phyloP scores from a whole-genome alignment of 192 early-diverging fungal genomes.

The Podila clonocystis region DNA sequence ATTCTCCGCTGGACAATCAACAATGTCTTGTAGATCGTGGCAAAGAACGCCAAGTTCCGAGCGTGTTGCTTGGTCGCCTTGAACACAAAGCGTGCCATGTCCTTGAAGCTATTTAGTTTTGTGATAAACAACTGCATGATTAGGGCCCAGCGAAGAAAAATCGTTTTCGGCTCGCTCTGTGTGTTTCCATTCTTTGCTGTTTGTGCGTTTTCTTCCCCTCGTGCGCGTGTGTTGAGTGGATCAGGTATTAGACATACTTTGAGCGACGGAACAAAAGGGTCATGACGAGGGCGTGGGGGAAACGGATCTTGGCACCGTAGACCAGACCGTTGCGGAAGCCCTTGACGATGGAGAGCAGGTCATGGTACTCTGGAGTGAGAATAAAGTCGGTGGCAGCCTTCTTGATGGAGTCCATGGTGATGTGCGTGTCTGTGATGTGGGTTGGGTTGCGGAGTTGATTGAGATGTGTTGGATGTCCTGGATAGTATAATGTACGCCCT shows the following conservation, averaged over 20 bases:
- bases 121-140: no score
- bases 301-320: constrained; percentile 95
- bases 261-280: constrained; percentile 92
- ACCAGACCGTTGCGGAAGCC: constrained; percentile 95
- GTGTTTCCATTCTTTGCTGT: neutral
- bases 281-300: constrained; percentile 98
- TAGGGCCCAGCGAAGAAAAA: no score
- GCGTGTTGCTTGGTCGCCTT: constrained; percentile 91
- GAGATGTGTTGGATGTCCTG: no score
- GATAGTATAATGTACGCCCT: no score
- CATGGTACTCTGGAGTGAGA: constrained; percentile 82
- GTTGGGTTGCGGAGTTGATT: no score
- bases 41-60: constrained; percentile 89
- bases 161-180: no score
- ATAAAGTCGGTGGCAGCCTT: constrained; percentile 58
- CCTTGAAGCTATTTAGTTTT: constrained; percentile 66
- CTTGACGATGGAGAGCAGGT: constrained; percentile 86
- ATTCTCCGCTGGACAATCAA: constrained; percentile 80
- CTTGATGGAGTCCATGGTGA: constrained; percentile 48
- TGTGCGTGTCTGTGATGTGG: no score
- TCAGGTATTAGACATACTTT: constrained; percentile 58
- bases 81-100: constrained; percentile 80
- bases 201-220: neutral
- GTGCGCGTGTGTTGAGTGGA: neutral
- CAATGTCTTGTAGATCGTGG: constrained; percentile 93